A percentile compares a stretch with the other conserved stretches of the same genome.
These are phyloP conservation scores for Nakazawaea sp. DNA, from an alignment of 805 yeast species.

Conservation along the genomic window DNA sequence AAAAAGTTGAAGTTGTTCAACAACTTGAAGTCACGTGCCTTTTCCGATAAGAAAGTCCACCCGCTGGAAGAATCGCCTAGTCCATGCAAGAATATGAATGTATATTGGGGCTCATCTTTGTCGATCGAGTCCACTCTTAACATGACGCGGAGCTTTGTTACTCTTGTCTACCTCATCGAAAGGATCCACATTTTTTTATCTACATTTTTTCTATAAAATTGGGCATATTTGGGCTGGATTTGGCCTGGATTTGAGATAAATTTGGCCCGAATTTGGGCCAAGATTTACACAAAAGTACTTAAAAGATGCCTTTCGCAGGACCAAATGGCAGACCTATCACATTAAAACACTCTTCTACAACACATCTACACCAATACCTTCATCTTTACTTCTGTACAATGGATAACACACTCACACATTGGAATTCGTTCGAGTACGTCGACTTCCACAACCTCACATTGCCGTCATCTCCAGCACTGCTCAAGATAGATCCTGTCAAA, in stretches of 20 bases:
- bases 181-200: no score
- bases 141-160: no score
- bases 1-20: constrained; percentile 11
- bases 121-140: constrained; percentile 10
- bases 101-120: constrained; percentile 6
- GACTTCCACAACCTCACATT: constrained; percentile 89
- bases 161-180: no score
- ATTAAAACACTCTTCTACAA: no score
- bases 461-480: constrained; percentile 96
- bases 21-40: constrained; percentile 9
- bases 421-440: constrained; percentile 77
- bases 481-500: constrained; percentile 82
- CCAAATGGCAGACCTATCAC: no score
- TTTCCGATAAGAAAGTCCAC: constrained; percentile 10
- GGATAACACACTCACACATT: constrained; percentile 81
- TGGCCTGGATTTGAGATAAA: no score
- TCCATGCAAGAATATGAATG: constrained; percentile 12
- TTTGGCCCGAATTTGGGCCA: no score
- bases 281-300: no score
- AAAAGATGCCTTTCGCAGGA: no score
- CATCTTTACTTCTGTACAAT: constrained; percentile 19
- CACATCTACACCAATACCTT: no score
- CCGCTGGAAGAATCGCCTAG: constrained; percentile 11
- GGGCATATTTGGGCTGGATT: no score
- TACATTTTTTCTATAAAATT: no score